Evolutionary conservation across 768 basidiomycete genomes (phyloP), one percentile per base, ranked within the genome.

Genomic region (Mycena crocata): DNA sequence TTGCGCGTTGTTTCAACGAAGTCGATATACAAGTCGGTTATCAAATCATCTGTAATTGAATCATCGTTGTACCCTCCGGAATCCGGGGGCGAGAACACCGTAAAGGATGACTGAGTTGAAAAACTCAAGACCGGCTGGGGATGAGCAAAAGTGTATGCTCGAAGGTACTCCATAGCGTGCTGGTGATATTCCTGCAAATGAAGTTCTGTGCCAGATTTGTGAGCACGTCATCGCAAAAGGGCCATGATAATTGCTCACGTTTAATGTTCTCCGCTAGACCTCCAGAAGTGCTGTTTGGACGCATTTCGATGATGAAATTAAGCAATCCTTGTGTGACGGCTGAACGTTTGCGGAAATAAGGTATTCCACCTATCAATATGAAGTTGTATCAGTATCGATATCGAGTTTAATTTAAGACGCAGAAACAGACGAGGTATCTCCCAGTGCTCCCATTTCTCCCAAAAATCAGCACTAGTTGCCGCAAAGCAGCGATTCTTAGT

Each of bases 381-480:
- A n/a, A n/a, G n/a, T n/a, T n/a, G n/a, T n/a, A n/a, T n/a, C n/a
- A n/a, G n/a, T n/a, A 13, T 45, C 40, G n/a, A 21, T 40, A 8
- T 17, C 17, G 15, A 21, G 40, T 17, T 21, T 5, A 14, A 26
- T 19, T 26, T 13, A 15, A 46, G 19, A 23, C 7, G 8, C 6
- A 5, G 24, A 2, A 2, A 64, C 68, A 50, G 24, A 74, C 69
- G 19, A 6, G 72, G 72, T 19, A 74, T 70, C 23, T 68, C 35
- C 72, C 72, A 76, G 17, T 63, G 57, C n/a, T 73, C 49, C 57
- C 72, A 62, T 1, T 30, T 30, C n/a, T 64, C 46, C 75, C 75
- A 76, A 49, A 73, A 76, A 19, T 26, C 24, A 0, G 24, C 21
- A 46, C 56, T 71, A 1, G 71, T 76, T 2, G 67, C 69, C 15